phyloP scores from a whole-genome alignment of 306 rosid genomes.

The Inga laurina region DNA sequence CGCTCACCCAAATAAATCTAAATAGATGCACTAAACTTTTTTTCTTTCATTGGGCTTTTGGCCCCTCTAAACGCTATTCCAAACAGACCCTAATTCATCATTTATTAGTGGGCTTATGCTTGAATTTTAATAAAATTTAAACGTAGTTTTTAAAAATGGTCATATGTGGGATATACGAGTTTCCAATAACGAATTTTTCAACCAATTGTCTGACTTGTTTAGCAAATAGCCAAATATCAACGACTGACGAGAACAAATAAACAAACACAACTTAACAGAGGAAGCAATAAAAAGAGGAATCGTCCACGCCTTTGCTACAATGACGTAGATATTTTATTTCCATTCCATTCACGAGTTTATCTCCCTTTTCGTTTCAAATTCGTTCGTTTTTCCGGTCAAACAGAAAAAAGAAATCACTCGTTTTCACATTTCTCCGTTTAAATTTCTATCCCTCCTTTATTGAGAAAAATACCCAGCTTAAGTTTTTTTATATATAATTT shows the following conservation, averaged over 20 bases:
- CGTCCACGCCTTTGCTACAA: conserved; percentile 39
- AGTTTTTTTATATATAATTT: neutral
- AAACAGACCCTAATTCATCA: neutral
- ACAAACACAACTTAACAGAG: neutral
- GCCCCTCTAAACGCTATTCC: too few relatives aligned
- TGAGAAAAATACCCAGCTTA: neutral
- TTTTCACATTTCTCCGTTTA: neutral
- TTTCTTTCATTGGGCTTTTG: too few relatives aligned
- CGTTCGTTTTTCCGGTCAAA: neutral
- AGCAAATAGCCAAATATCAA: neutral
- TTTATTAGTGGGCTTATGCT: neutral
- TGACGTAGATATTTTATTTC: conserved; percentile 6
- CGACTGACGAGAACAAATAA: neutral
- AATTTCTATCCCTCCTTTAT: neutral
- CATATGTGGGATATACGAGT: neutral
- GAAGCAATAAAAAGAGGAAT: neutral
- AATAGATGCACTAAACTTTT: too few relatives aligned
- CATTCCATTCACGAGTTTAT: neutral
- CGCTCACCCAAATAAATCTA: too few relatives aligned
- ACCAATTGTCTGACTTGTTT: neutral
- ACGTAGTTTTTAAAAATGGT: neutral
- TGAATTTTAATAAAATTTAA: neutral
- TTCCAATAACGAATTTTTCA: neutral
- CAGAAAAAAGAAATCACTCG: neutral
- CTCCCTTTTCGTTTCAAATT: neutral